Evolutionary conservation across 2,329 filamentous ascomycete genomes (phyloP), one percentile per base, ranked within the genome.

Genomic region (Nannizziopsis barbatae): DNA sequence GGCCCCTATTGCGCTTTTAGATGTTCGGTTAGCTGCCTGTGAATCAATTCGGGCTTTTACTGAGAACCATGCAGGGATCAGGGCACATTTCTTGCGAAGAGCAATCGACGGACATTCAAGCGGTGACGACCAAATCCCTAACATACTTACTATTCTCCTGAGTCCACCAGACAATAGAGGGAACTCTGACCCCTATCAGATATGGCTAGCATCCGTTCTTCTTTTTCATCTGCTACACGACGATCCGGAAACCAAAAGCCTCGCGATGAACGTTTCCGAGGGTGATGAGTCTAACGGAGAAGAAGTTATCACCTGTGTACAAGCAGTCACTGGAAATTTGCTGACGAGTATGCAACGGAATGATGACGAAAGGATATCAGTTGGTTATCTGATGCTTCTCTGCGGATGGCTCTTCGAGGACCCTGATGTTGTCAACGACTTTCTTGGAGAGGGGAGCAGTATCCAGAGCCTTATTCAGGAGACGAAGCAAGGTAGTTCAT

Each of bases 1-100:
- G 17, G 75, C 82, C 27, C 71, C 81, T 0, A 68, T 78, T 15
- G 75, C 81, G 45, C 74, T 84, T 32, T 84, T 95, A 56, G 83
- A 94, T 64, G 73, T 90, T 33, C 81, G 92, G 18, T 77, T 88
- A 59, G 85, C 90, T 15, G 88, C 86, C 17, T 92, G 85, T 62
- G 83, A 90, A 58, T 94, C 90, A 59, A 79, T 98, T 52, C 89
- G 95, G 64, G 87, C 92, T 1, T 98, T 98, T 65, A 87, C 95
- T 58, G 80, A 78, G 58, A 80, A 83, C 40, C 89, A 96, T 63
- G 69, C 80, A 33, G 80, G 84, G 49, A 90, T 95, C 52, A 81
- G 84, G 40, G 73, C 82, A 45, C 89, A 96, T 66, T 95, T 96
- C 59, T 72, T 96, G 15, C 76, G 81, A 46, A 77, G 90, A 58